Evolutionary conservation across 2,329 filamentous ascomycete genomes (phyloP), one percentile per base, ranked within the genome.

Genomic region (Lachnum nothofagi): DNA sequence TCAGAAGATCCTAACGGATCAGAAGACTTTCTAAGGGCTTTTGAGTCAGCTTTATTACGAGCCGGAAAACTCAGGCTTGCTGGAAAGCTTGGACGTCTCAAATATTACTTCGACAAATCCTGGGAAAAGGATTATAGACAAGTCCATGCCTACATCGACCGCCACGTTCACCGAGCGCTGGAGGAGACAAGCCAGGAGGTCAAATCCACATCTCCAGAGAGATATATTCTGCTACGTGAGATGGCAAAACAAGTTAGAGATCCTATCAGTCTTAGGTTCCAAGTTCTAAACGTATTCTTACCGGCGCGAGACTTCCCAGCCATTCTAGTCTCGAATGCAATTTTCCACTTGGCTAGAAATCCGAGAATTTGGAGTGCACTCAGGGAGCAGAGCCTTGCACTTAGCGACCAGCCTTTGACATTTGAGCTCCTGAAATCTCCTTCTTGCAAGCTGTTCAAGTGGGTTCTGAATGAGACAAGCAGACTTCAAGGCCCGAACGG

Each of bases 221-320:
- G 57, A 25, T 79, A 79, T 57, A 68, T 80, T 10, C 81, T 83
- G 49, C 68, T 82, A 9, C 64, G 82, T 49, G 78, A 80, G 58
- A 63, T 84, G 25, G 69, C 76, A 14, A 68, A 73, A 41, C 66
- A 71, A 4, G 69, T 68, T 56, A 68, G 50, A 58, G 74, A 68
- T 63, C 70, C 49, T 55, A 68, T 63, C 10, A 56, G 66, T 6
- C 51, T 65, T 3, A 44, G 56, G 14, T 54, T 55, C 35, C 70
- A 75, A 46, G 61, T 75, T 7, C 64, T 78, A 23, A 70, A 70
- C 44, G 72, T 80, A 44, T 72, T 81, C 42, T 64, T 79, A 1
- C 78, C 76, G 0, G 78, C 76, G 0, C 68, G 76, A 2, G 79
- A 82, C 52, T 80, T 77, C 0, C 80, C 74, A 0, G 76, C 74